Evolutionary conservation across 1,139 yeast species (phyloP).

Genomic region (Candida sp.): DNA sequence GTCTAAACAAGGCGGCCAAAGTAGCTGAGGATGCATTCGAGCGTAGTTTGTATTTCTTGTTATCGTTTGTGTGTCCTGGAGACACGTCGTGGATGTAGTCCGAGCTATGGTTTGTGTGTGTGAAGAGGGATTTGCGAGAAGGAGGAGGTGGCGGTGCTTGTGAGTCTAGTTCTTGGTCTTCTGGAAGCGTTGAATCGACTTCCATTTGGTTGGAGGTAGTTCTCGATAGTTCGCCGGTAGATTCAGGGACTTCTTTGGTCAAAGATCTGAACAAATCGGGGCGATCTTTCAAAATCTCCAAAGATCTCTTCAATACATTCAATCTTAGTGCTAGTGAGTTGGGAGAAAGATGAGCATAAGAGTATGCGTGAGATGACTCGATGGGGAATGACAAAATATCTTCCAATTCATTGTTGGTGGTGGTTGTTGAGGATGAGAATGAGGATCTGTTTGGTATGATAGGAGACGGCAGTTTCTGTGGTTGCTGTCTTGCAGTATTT

Average conservation of each 20-base stretch:
- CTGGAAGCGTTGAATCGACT: neutral
- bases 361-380: constrained; percentile 84
- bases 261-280: constrained; percentile 50
- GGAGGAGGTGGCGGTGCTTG: constrained; percentile 2
- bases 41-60: constrained; percentile 27
- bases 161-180: constrained; percentile 3
- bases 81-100: constrained; percentile 22
- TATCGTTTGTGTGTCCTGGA: constrained; percentile 2
- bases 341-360: constrained; percentile 83
- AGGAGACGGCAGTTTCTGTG: constrained; percentile 9
- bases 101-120: constrained; percentile 24
- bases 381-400: constrained; percentile 61
- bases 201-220: constrained; percentile 6
- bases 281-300: constrained; percentile 70
- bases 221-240: neutral
- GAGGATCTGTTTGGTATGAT: constrained; percentile 7
- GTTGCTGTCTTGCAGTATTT: neutral
- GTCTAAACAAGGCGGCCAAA: constrained; percentile 58
- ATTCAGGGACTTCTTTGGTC: constrained; percentile 3
- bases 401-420: constrained; percentile 22
- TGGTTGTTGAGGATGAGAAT: constrained; percentile 5
- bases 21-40: constrained; percentile 69
- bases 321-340: constrained; percentile 78
- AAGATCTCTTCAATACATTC: constrained; percentile 73
- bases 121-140: constrained; percentile 6